Percentiles rank a stretch among this genome's conserved stretches.
Evolutionary conservation across 495 filamentous ascomycete genomes (phyloP).

Genomic region (Neurospora intermedia): DNA sequence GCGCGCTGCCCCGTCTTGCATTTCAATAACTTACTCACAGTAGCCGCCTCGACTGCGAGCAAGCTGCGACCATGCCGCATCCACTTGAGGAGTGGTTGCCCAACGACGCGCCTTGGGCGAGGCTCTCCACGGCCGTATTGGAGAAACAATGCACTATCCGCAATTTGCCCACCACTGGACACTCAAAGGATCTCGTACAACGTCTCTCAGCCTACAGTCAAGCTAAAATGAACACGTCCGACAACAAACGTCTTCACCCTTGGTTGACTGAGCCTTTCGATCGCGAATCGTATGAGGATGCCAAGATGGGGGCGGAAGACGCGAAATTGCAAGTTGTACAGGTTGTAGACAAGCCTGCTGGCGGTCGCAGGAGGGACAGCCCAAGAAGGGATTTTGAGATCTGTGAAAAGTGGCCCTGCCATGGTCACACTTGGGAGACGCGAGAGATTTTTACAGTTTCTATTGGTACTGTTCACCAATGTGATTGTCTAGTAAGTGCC

Average conservation of each 20-base stretch:
- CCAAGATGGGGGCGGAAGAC: background rate
- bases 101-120: background rate
- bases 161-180: background rate
- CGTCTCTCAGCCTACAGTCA: background rate
- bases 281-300: background rate
- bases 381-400: background rate
- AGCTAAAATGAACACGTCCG: background rate
- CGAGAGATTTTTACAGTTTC: background rate
- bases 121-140: background rate
- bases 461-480: background rate
- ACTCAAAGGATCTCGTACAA: background rate
- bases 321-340: background rate
- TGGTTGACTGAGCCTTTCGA: background rate
- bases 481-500: background rate
- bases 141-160: background rate
- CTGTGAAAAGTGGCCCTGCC: background rate
- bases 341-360: background rate
- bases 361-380: background rate
- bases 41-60: background rate
- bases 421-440: fast-evolving
- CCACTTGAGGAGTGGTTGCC: background rate
- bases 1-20: background rate
- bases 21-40: background rate
- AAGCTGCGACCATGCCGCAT: background rate
- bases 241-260: background rate